Base-by-base conservation (phyloP, 108 stramenopile genomes). In the Nitzschia sp. region DNA sequence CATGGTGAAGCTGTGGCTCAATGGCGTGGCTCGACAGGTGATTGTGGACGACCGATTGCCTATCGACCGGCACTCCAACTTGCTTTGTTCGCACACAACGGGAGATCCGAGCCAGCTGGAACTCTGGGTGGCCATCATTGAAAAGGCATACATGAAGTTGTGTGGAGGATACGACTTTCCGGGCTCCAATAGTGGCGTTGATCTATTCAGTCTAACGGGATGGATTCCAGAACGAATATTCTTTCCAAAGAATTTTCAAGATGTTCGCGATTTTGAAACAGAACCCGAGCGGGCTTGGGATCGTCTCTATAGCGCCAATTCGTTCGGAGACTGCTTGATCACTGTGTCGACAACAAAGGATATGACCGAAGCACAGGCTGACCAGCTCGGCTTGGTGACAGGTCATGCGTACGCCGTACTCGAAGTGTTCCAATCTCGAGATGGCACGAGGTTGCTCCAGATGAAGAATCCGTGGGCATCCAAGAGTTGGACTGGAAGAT, bases 91-190 rank as follows among this genome's bases (percentile, higher is more conserved):
- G 19, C 77, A 87, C 46, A 87, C 86, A 0, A 64, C 53, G 17
- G 48, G 49, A 19, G 46, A 66, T 31, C 33, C 18, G 9, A 51
- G 66, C 31, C 64, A 66, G 34, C 72, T 90, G 25, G 97, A 98
- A 80, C 70, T 97, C 2, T 98, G 95, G 93, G 95, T 95, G 8
- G 67, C 88, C 27, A 84, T 98, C 58, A 74, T 98, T 11, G 97
- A 98, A 90, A 98, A 98, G 77, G 97, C 97, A 2, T 97, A 90
- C 72, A 83, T 97, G 82, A 98, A 98, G 61, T 74, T 98, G 2
- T 86, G 80, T 68, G 92, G 90, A 2, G 96, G 96, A 19, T 98
- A 97, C 70, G 83, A 92, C 54, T 98, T 98, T 76, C 94, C 96
- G 3, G 97, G 97, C 18, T 91, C 89, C 51, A 97, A 95, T 68